phyloP scores from a whole-genome alignment of 2,329 filamentous ascomycete genomes.

The Neofusicoccum umdonicola region DNA sequence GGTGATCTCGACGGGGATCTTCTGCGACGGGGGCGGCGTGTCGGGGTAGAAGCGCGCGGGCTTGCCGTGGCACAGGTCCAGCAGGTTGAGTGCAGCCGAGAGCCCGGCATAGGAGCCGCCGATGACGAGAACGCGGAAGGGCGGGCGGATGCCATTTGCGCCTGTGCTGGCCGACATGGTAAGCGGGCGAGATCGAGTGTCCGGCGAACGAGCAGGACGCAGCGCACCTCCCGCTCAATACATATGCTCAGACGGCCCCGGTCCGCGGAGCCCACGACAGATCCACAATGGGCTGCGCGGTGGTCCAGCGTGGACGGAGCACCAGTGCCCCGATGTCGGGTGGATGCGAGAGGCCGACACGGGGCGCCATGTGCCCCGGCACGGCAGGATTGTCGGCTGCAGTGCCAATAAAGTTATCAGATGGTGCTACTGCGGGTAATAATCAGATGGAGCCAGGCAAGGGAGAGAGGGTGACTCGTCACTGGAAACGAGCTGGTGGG shows the following conservation, averaged over 20 bases:
- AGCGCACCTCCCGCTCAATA: background rate
- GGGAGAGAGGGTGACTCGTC: background rate
- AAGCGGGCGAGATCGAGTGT: background rate
- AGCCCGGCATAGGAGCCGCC: slow-evolving; percentile 74
- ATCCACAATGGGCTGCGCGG: background rate
- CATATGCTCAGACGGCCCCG: background rate
- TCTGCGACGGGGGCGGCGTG: slow-evolving; percentile 32
- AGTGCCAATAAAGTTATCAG: slow-evolving; percentile 14
- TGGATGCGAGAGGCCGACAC: background rate
- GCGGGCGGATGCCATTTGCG: background rate
- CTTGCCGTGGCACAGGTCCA: slow-evolving; percentile 61
- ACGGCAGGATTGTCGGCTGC: background rate
- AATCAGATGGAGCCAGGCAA: background rate
- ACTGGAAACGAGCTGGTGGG: background rate
- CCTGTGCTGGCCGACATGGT: background rate
- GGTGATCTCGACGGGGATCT: slow-evolving; percentile 63
- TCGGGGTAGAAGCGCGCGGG: background rate
- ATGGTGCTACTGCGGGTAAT: slow-evolving; percentile 8
- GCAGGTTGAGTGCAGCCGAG: slow-evolving; percentile 63
- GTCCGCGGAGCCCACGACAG: background rate
- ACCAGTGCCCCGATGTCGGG: background rate
- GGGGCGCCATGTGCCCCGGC: background rate
- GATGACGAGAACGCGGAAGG: slow-evolving; percentile 56
- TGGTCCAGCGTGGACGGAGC: background rate
- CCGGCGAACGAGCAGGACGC: background rate